Evolutionary conservation across 805 yeast genomes (phyloP).

Genomic region (Kluyveromyces aestuarii): DNA sequence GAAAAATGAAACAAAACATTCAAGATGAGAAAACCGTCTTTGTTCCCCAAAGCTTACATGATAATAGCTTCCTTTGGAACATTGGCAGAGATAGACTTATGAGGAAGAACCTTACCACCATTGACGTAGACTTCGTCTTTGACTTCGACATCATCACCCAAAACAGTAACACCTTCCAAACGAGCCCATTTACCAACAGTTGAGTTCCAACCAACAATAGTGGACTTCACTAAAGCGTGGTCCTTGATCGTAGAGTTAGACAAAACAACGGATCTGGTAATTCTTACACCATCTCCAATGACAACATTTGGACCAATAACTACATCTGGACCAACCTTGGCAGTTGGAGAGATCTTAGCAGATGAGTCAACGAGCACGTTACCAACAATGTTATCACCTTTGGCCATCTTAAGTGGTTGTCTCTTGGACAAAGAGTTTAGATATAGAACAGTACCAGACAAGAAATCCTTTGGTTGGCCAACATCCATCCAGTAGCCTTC

Average conservation of each 20-base stretch:
- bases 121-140: conserved; percentile 97
- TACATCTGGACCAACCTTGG: conserved; percentile 97
- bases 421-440: conserved; percentile 79
- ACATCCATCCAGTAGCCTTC: conserved; percentile 99
- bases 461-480: conserved; percentile 99
- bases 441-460: conserved; percentile 91
- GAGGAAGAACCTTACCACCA: conserved; percentile 99
- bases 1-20: background rate
- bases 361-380: conserved; percentile 92
- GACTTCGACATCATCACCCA: conserved; percentile 98
- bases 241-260: conserved; percentile 87
- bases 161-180: conserved; percentile 92
- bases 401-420: conserved; percentile 57
- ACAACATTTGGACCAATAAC: conserved; percentile 94
- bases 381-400: conserved; percentile 70
- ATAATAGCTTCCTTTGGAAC: conserved; percentile 97
- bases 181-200: conserved; percentile 98
- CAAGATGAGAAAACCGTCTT: background rate
- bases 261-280: conserved; percentile 88
- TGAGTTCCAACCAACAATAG: conserved; percentile 99
- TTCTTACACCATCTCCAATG: conserved; percentile 97
- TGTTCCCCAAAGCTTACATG: conserved; percentile 54
- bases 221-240: conserved; percentile 95
- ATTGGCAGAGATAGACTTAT: conserved; percentile 90
- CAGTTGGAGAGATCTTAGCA: conserved; percentile 84